Evolutionary conservation across 2,329 filamentous ascomycete species (phyloP), one percentile per base, ranked within the genome.

Genomic region (Aspergillus thermomutatus): DNA sequence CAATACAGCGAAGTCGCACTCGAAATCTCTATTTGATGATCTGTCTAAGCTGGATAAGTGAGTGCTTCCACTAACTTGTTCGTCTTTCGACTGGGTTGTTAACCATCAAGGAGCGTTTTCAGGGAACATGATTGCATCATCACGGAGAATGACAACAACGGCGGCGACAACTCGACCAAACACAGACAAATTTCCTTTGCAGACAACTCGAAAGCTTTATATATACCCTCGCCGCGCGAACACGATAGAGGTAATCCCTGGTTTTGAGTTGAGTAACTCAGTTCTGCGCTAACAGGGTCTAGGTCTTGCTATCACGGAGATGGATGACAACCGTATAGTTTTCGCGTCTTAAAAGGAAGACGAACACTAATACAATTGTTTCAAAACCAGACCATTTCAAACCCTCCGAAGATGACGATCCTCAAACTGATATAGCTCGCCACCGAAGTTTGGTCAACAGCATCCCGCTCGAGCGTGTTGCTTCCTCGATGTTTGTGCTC

Each of bases 221-320:
- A 67, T 40, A 69, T 68, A 11, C 64, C 67, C 27, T 63, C 66
- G 10, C 66, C 66, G 4, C 58, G 59, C 6, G 64, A 59, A 45
- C 57, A 61, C 7, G 64, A 67, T 40, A 61, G 54, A 64, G 61
- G 64, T 64, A 59, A 8, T n/a, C 43, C 34, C 3, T 46, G 31
- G 6, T 25, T 9, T n/a, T 26, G 28, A 31, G 8, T 37, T n/a
- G 21, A 25, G 34, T 17, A 27, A 4, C 6, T 9, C 21, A 8
- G 25, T 14, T n/a, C 11, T 7, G 21, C 40, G 28, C 59, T 64
- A 7, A 61, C 46, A 50, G 49, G 34, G 8, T 37, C 56, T 43
- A 69, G 66, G 68, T 8, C 52, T 62, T 54, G 53, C 23, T 58
- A 52, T 50, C 45, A 45, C 23, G 46, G 61, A 53, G 51, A 61